Base-by-base conservation (phyloP, 1,284 basidiomycete genomes). In the Afroboletus lepidellus region DNA sequence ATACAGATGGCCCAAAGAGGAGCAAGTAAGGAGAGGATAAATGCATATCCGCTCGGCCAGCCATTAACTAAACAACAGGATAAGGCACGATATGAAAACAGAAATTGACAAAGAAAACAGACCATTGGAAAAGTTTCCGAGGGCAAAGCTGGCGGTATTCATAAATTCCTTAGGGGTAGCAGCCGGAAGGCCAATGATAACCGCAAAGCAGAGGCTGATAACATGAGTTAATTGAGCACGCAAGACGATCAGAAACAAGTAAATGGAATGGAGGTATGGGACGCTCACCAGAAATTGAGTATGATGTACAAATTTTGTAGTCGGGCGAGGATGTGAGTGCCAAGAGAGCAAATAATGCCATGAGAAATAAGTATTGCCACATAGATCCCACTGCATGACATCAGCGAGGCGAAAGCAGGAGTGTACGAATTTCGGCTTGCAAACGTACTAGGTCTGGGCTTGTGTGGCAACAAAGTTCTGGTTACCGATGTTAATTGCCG, bases 291-390 rank as follows among this genome's bases (percentile, higher is more conserved):
- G 18, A 90, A 66, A 64, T 92, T 91, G 47, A 91, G 71, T 5
- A 80, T 64, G 3, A 89, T 80, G 56, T 87, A 91, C 11, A 25
- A 23, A 15, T 39, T 39, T 39, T 39, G 38, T 15, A 39, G 38
- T 39, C 38, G 24, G 12, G 38, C 88, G 2, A 92, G 73, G 20
- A 87, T 55, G 0, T 70, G 60, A 0, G 89, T 90, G 16, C 79
- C 84, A 33, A 91, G 76, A 48, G 81, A 84, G 60, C 87, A 90
- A 30, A 90, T 61, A 0, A 80, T 54, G 0, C 76, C 79, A 62
- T 90, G 85, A 1, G 79, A 74, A 12, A 85, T 27, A 3, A 88
- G 56, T 27, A 89, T 69, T 9, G 72, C 79, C n/a, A 71, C 72
- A 58, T 84, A 89, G 16, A 85, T 75, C 29, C 77, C 85, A 53